Evolutionary conservation across 495 filamentous ascomycete species (phyloP), one percentile per base, ranked within the genome.

Genomic region (Diplogelasinospora grovesii): DNA sequence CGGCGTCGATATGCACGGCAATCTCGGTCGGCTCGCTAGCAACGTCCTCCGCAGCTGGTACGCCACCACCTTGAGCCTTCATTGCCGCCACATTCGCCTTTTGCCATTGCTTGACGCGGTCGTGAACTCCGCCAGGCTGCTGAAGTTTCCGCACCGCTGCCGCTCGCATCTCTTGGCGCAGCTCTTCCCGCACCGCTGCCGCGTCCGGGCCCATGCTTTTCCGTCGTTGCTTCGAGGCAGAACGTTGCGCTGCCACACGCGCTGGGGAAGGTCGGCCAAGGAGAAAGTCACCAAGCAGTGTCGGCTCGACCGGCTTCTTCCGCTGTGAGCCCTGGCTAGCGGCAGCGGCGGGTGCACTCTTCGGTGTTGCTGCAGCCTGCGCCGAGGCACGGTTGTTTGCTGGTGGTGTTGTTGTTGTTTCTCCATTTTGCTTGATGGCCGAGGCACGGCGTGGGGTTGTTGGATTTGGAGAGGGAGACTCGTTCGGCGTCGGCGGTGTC

Each of bases 101-200:
- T 48, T 89, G 85, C 85, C 85, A 89, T 64, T 77, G 71, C 32
- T 81, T 81, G 13, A 89, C 80, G 46, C 82, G 70, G 24, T 82
- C 77, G 34, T 74, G 71, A 8, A 87, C 84, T 8, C 66, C 65
- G 1, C 66, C 65, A 0, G 73, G 73, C 23, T 60, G 63, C 45
- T 69, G 69, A 5, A 76, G 39, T 37, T 63, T 64, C 39, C 63
- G 59, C 20, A 78, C 59, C 8, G 60, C 46, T 8, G 61, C 65
- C 33, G 67, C 63, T 16, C 63, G 59, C 70, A 78, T 73, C 46
- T 75, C 70, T 37, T 70, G 57, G 44, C 66, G 54, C 48, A 63
- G 34, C 50, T 64, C 53, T 36, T 57, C 51, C 34, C 62, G 60
- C 16, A 70, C 65, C 25, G 48, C 47, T 1, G 53, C 53, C 2